These are phyloP conservation scores for Collybiopsis confluens DNA, from an alignment of 768 basidiomycete genomes.

Conservation along the genomic window DNA sequence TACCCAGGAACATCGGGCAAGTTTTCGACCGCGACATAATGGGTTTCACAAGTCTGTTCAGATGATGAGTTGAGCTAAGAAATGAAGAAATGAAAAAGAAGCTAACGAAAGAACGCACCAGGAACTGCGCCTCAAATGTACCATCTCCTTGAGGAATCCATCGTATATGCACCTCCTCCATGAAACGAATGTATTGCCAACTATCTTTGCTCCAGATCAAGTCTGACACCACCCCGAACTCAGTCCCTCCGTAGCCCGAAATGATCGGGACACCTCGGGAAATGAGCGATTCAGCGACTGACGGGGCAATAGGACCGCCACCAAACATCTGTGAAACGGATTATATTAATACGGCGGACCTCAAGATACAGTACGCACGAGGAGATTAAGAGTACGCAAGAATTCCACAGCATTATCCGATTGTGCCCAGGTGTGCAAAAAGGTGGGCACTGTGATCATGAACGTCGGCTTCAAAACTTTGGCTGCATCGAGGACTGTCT, in stretches of 20 bases:
- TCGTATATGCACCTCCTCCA: neutral
- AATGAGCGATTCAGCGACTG: neutral
- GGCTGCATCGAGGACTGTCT: conserved; percentile 18
- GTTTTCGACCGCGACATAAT: conserved; percentile 21
- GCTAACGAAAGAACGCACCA: neutral
- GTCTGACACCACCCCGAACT: conserved; percentile 1
- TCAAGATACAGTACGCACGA: conserved; percentile 14
- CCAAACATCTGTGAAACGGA: neutral
- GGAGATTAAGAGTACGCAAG: conserved; percentile 12
- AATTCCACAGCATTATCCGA: conserved; percentile 15
- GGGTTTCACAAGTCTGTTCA: conserved; percentile 14
- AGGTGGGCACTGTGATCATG: conserved; percentile 17
- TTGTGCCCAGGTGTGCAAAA: conserved; percentile 20
- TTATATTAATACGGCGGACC: neutral
- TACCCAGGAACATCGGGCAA: conserved; percentile 27
- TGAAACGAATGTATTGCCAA: conserved; percentile 7
- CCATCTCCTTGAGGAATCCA: conserved; percentile 10
- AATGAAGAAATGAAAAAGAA: neutral
- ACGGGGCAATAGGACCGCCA: conserved; percentile 7
- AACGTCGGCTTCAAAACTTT: conserved; percentile 11
- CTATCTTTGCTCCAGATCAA: neutral
- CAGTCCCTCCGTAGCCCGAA: conserved; percentile 1
- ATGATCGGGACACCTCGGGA: neutral
- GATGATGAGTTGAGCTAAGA: neutral
- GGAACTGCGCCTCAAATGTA: conserved; percentile 6